A percentile compares a stretch with the other conserved stretches of the same genome.
Evolutionary conservation across 2,329 filamentous ascomycete species (phyloP).

Genomic region (Fusarium pseudograminearum): DNA sequence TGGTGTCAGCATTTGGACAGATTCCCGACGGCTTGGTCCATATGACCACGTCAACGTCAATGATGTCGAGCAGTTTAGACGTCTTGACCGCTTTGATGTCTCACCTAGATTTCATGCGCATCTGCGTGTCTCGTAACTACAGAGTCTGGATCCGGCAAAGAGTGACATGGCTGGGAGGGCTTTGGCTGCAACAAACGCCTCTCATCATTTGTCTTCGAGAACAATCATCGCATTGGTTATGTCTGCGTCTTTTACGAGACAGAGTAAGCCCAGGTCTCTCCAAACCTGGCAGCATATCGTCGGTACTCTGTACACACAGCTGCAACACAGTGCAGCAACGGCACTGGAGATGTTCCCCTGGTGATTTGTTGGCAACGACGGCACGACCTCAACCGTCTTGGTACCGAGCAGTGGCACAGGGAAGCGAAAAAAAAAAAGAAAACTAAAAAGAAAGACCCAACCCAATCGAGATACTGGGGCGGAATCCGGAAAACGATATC

Average conservation of each 20-base stretch:
- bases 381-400: slow-evolving; percentile 12
- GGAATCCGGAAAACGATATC: slow-evolving; percentile 31
- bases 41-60: slow-evolving; percentile 32
- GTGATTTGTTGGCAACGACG: slow-evolving; percentile 25
- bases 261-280: slow-evolving; percentile 4
- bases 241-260: slow-evolving; percentile 21
- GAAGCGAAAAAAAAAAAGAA: background rate
- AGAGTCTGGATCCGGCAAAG: slow-evolving; percentile 23
- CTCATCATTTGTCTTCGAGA: slow-evolving; percentile 29
- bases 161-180: slow-evolving; percentile 17
- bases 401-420: slow-evolving; percentile 5
- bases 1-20: slow-evolving; percentile 6
- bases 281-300: background rate
- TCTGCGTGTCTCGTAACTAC: slow-evolving; percentile 24
- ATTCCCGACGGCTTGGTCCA: slow-evolving; percentile 42
- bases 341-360: slow-evolving; percentile 16
- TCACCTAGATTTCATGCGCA: slow-evolving; percentile 18
- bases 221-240: slow-evolving; percentile 21
- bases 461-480: slow-evolving; percentile 21
- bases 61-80: slow-evolving; percentile 15
- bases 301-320: background rate
- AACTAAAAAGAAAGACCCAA: background rate
- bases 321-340: slow-evolving; percentile 8
- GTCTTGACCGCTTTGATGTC: slow-evolving; percentile 37
- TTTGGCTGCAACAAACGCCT: slow-evolving; percentile 24